Conservation (phyloP, 2,329 filamentous ascomycete species). For the Samsoniella hepiali region DNA sequence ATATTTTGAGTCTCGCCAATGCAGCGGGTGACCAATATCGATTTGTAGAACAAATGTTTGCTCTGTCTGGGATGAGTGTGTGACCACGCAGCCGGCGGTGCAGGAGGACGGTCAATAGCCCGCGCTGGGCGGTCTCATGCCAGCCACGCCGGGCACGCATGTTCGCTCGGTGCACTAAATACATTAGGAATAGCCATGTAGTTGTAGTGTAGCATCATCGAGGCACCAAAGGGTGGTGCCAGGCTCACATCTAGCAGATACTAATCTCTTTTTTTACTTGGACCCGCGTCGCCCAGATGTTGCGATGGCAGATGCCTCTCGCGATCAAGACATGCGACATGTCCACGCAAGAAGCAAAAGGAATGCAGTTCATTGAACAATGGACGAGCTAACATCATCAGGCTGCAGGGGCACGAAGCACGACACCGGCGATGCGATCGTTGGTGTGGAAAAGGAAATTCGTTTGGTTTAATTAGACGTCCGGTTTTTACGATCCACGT, state of each 20-base stretch:
- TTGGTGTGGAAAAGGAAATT: not conserved
- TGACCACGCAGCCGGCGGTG: too few species aligned
- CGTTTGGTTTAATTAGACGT: conserved; percentile 6
- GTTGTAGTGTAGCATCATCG: not conserved
- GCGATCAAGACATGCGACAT: not conserved
- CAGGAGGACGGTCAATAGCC: too few species aligned
- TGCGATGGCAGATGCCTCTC: not conserved
- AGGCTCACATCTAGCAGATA: not conserved
- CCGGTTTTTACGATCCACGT: conserved; percentile 4
- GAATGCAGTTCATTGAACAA: not conserved
- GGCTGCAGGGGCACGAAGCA: conserved; percentile 8
- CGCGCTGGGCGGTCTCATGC: not conserved
- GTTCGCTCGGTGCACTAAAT: not conserved
- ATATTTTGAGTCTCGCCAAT: too few species aligned
- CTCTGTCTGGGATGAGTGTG: too few species aligned
- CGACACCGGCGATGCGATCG: not conserved
- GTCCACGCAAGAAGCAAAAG: not conserved
- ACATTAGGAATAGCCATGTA: not conserved
- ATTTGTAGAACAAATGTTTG: too few species aligned
- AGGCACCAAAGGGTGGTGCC: not conserved
- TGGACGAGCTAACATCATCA: not conserved
- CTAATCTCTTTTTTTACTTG: not conserved
- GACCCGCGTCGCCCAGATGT: not conserved
- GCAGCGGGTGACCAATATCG: too few species aligned
- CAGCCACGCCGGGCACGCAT: not conserved